A percentile compares a stretch with the other conserved stretches of the same genome.
Evolutionary conservation across 257 asterid genomes (phyloP).

Genomic region (Verbena officinalis): DNA sequence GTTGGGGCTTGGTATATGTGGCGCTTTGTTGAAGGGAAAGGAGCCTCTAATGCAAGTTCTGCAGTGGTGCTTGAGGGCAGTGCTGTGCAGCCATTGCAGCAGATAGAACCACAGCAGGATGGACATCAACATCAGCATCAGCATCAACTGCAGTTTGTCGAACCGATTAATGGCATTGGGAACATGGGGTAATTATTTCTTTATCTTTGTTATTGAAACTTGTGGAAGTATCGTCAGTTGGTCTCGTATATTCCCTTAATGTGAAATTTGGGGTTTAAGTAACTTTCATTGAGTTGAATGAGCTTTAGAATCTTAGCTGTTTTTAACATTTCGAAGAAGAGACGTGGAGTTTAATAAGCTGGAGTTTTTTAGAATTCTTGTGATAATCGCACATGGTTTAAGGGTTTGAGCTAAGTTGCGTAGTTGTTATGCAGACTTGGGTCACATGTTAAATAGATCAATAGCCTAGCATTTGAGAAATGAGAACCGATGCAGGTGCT

Average conservation of each 20-base stretch:
- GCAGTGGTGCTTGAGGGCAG: slow-evolving; percentile 47
- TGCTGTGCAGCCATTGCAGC: slow-evolving; percentile 73
- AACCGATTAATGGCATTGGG: slow-evolving; percentile 72
- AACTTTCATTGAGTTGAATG: background rate
- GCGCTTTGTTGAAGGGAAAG: slow-evolving; percentile 81
- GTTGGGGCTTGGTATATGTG: slow-evolving; percentile 99
- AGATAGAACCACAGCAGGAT: slow-evolving; percentile 59
- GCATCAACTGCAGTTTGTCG: slow-evolving; percentile 87
- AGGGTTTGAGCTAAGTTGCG: slow-evolving; percentile 10
- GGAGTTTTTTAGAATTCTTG: background rate
- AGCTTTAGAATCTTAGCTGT: slow-evolving; percentile 5
- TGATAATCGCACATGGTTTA: background rate
- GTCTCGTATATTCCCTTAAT: background rate
- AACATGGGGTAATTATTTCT: slow-evolving; percentile 64
- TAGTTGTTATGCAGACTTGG: slow-evolving; percentile 5
- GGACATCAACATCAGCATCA: slow-evolving; percentile 46
- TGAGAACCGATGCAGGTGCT: background rate
- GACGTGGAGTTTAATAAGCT: background rate
- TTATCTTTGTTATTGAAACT: slow-evolving; percentile 14
- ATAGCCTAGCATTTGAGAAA: slow-evolving; percentile 2
- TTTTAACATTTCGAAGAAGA: background rate
- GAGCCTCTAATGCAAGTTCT: slow-evolving; percentile 47
- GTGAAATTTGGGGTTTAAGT: slow-evolving; percentile 8
- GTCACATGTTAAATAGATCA: slow-evolving; percentile 1
- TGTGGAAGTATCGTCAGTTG: slow-evolving; percentile 4